A percentile compares a stretch with the other conserved stretches of the same genome.
Evolutionary conservation across 805 yeast species (phyloP).

Genomic region (Yarrowia sp.): DNA sequence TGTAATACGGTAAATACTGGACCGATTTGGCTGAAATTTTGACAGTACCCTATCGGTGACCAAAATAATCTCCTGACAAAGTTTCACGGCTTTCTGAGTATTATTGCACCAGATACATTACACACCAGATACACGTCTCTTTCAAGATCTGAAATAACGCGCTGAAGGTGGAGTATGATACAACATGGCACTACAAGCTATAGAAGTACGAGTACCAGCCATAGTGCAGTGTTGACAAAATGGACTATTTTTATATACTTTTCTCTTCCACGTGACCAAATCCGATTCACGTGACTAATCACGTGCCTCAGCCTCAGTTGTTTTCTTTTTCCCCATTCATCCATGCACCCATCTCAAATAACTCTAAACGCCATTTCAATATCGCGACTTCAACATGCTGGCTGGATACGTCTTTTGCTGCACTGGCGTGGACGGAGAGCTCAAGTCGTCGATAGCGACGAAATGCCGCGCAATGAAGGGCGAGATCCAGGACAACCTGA

Average conservation of each 20-base stretch:
- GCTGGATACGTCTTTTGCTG: constrained; percentile 18
- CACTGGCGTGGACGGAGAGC: constrained; percentile 15
- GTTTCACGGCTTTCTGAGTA: no score
- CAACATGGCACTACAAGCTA: no score
- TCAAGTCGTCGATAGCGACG: constrained; percentile 35
- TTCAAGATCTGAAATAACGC: no score
- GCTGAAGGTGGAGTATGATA: no score
- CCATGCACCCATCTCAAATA: not conserved
- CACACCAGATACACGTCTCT: not conserved
- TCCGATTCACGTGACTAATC: no score
- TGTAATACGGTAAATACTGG: not conserved
- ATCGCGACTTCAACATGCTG: not conserved
- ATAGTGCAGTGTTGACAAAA: no score
- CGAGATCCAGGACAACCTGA: constrained; percentile 44
- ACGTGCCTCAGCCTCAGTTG: not conserved
- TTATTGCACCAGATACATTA: no score
- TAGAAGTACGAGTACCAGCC: no score
- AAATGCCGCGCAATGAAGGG: constrained; percentile 49
- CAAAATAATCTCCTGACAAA: no score
- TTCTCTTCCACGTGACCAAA: no score
- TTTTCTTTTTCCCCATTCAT: not conserved
- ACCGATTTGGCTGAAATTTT: not conserved
- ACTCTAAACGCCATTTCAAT: constrained; percentile 5
- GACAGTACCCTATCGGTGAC: no score
- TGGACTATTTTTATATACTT: no score